Base-by-base conservation (phyloP, 768 basidiomycete genomes). In the Termitomyces heimii region DNA sequence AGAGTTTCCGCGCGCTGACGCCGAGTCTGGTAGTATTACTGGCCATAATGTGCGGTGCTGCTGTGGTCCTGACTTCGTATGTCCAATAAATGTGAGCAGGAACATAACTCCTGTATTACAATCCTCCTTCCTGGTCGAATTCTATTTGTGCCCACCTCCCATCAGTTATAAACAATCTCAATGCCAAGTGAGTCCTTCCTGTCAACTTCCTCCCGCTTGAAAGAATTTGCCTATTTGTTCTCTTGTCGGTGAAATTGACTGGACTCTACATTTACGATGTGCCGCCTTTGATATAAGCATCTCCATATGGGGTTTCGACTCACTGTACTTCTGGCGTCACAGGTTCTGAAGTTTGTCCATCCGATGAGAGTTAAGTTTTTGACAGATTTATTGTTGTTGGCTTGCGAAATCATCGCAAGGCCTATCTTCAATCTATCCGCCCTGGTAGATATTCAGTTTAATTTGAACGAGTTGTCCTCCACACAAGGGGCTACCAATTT, bases 1-100 rank as follows among this genome's bases (percentile, higher is more conserved):
- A 46, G 32, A 40, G 60, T 31, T 55, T 56, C 4, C 24, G 52
- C 12, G 57, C 40, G n/a, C 20, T 62, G 24, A 54, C 58, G 7
- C 60, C 62, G 18, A 53, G 57, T 13, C 13, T 44, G 42, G 51
- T 35, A 7, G 53, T 34, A 7, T 26, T 54, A 32, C 13, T 54
- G 8, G 43, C 43, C 4, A 28, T 37, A 37, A 51, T 51, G 18
- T 51, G 50, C 7, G 50, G 50, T 39, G 50, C 50, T 37, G 50
- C 50, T 51, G 50, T 39, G 50, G 37, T 51, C n/a, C 26, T 51
- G 26, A 51, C 35, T 28, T 51, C 50, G 37, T 39, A 51, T 51
- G 39, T 18, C 24, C 50, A 26, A 6, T 50, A 3, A 51, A n/a
- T 47, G 12, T 18, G 31, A n/a, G 29, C 14, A 10, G 10, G 29